phyloP scores from a whole-genome alignment of 2,329 filamentous ascomycete genomes.

The Pezicula carpinea region DNA sequence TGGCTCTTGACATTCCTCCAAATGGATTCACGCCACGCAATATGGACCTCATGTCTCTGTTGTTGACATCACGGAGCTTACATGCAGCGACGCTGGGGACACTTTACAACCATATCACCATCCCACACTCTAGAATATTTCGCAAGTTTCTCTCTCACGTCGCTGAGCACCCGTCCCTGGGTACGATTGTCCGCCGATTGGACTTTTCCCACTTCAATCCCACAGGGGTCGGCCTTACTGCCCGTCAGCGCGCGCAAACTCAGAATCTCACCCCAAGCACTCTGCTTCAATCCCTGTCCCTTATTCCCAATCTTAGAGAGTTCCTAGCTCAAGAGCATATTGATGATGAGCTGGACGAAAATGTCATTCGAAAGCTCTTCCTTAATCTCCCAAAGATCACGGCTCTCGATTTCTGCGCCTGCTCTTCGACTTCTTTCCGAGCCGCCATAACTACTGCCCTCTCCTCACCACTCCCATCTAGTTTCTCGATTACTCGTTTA shows the following conservation, averaged over 20 bases:
- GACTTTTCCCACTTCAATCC: slow-evolving; percentile 87
- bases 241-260: slow-evolving; percentile 68
- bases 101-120: slow-evolving; percentile 74
- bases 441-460: slow-evolving; percentile 54
- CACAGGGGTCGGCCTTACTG: slow-evolving; percentile 69
- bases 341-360: slow-evolving; percentile 67
- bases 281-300: slow-evolving; percentile 63
- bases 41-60: slow-evolving; percentile 69
- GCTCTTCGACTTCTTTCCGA: slow-evolving; percentile 64
- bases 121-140: slow-evolving; percentile 79
- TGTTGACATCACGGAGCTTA: slow-evolving; percentile 70
- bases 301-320: slow-evolving; percentile 71
- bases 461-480: slow-evolving; percentile 36
- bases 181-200: slow-evolving; percentile 70
- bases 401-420: slow-evolving; percentile 74
- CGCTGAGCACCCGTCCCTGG: slow-evolving; percentile 60
- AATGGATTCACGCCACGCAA: slow-evolving; percentile 74
- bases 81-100: slow-evolving; percentile 70
- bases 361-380: slow-evolving; percentile 67
- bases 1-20: slow-evolving; percentile 69
- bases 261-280: slow-evolving; percentile 73
- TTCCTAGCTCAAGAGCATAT: slow-evolving; percentile 78
- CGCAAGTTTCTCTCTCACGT: slow-evolving; percentile 74
- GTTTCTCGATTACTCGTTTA: slow-evolving; percentile 59
- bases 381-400: slow-evolving; percentile 58